Conservation (phyloP, 352 stramenopile genomes). For the Phytophthora rubi region DNA sequence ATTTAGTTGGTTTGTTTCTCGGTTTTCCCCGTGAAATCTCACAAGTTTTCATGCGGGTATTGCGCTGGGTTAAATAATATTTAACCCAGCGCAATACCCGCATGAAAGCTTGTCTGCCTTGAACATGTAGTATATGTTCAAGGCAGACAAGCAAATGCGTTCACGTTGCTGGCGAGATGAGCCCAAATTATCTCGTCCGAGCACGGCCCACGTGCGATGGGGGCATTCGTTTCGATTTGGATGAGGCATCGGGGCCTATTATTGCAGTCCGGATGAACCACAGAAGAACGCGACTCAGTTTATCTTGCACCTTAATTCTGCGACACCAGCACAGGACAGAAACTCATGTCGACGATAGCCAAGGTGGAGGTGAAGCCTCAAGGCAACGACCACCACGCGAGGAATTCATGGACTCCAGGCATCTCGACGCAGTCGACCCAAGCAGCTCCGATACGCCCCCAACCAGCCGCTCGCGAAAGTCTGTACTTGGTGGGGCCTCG, state of each 20-base stretch:
- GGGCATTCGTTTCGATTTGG: neutral
- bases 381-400: neutral
- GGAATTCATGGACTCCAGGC: constrained; percentile 4
- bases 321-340: neutral
- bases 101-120: too few species aligned
- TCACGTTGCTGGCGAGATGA: neutral
- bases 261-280: neutral
- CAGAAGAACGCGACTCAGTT: neutral
- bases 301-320: neutral
- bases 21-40: neutral
- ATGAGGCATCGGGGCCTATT: neutral
- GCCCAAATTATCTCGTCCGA: neutral
- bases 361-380: constrained; percentile 23
- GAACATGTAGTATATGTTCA: too few species aligned
- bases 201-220: neutral
- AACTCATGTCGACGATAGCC: constrained; percentile 8
- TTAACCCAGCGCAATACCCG: too few species aligned
- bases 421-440: neutral
- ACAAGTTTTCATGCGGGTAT: neutral
- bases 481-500: constrained; percentile 19
- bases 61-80: neutral
- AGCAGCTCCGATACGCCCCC: neutral
- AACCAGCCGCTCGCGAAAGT: neutral
- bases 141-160: neutral
- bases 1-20: neutral